Evolutionary conservation across 305 asterid genomes (phyloP).

Genomic region (Salvia sclarea): DNA sequence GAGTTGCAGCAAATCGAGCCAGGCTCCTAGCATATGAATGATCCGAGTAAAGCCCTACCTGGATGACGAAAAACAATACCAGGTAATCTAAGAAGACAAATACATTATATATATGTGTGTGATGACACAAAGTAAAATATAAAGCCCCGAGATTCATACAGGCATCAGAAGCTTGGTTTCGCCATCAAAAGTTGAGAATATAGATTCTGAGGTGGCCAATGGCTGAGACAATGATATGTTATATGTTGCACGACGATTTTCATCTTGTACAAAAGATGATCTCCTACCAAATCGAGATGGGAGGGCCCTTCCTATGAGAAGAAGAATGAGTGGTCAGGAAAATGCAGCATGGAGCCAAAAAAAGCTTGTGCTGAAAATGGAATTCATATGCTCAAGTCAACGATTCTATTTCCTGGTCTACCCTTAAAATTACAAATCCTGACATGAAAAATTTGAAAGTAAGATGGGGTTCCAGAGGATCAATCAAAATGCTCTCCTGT

Average conservation of each 20-base stretch:
- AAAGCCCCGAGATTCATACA: conserved; percentile 48
- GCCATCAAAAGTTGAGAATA: conserved; percentile 80
- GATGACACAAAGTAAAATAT: conserved; percentile 12
- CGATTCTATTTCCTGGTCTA: background rate
- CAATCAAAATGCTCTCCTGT: background rate
- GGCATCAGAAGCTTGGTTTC: conserved; percentile 94
- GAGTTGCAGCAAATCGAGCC: conserved; percentile 85
- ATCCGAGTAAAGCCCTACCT: conserved; percentile 96
- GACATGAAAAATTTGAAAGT: background rate
- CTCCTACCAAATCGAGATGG: conserved; percentile 64
- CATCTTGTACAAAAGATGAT: conserved; percentile 55
- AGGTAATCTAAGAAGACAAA: conserved; percentile 11
- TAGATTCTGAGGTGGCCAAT: conserved; percentile 52
- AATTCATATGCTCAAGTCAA: background rate
- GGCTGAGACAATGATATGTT: conserved; percentile 50
- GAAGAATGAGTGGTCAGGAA: conserved; percentile 32
- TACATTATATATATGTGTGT: background rate
- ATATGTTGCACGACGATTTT: conserved; percentile 77
- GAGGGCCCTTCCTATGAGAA: conserved; percentile 59
- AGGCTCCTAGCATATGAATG: conserved; percentile 94
- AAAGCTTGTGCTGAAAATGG: background rate
- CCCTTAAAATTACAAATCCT: conserved; percentile 1
- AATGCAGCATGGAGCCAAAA: conserved; percentile 12
- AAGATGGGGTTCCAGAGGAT: background rate
- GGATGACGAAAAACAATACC: conserved; percentile 33